These are phyloP conservation scores for Solanum hybrid DNA, from an alignment of 305 asterid species.

Conservation along the genomic window DNA sequence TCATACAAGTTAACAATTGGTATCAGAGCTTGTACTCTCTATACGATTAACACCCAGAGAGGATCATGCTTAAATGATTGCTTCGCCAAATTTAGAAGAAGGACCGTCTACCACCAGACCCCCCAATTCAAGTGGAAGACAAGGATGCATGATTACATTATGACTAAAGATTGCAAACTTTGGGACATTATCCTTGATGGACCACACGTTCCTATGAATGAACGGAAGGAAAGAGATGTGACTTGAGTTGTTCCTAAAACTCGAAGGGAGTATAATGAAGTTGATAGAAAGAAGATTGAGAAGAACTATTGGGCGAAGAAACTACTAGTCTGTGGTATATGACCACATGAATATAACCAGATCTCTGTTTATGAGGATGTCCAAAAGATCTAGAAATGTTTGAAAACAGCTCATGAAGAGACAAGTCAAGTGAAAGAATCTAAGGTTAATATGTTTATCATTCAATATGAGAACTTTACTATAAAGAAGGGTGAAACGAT, in stretches of 20 bases:
- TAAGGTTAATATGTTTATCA: background rate
- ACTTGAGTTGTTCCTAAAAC: background rate
- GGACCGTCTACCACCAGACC: background rate
- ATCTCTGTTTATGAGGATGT: background rate
- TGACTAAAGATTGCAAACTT: too few species aligned
- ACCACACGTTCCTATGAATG: background rate
- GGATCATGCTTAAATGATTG: background rate
- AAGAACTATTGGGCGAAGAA: background rate
- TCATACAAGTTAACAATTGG: background rate
- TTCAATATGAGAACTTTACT: background rate
- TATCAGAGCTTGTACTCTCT: background rate
- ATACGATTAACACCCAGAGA: background rate
- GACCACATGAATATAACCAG: background rate
- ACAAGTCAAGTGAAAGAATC: background rate
- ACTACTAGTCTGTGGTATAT: background rate
- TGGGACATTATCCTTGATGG: background rate
- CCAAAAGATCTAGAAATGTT: background rate
- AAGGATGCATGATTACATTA: background rate
- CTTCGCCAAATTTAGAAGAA: background rate
- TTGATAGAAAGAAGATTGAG: background rate
- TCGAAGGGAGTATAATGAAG: background rate
- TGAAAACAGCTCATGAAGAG: background rate
- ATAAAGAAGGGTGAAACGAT: background rate
- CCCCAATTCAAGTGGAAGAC: background rate
- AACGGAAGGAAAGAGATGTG: background rate